Conservation (phyloP, 2,329 filamentous ascomycete genomes). For the Beauveria sp. region DNA sequence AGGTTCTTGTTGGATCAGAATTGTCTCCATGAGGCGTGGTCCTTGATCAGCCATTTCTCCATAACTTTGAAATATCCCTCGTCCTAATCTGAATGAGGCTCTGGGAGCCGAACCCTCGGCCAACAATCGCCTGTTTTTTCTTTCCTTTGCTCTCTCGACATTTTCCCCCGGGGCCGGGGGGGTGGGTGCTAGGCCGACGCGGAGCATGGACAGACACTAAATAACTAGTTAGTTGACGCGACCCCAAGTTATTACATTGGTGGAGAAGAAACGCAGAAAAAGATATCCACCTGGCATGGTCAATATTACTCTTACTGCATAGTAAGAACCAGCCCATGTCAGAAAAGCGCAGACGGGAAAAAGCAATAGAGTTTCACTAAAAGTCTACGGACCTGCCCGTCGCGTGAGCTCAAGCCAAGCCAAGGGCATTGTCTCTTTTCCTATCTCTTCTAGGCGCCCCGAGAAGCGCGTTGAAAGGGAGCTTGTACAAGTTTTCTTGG, state of each 20-base stretch:
- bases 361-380: not conserved
- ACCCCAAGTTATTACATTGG: not conserved
- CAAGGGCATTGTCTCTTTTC: no score
- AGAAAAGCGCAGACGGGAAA: not conserved
- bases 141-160: not conserved
- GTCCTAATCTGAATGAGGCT: conserved; percentile 1
- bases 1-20: not conserved
- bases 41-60: not conserved
- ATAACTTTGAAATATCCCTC: not conserved
- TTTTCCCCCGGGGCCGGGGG: not conserved
- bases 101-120: not conserved
- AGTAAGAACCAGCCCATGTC: not conserved
- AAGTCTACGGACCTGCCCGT: no score
- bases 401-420: no score
- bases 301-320: conserved; percentile 10
- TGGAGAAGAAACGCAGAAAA: not conserved
- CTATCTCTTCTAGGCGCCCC: no score
- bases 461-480: no score
- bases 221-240: not conserved
- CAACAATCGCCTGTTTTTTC: not conserved
- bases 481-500: no score
- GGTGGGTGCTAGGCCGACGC: not conserved
- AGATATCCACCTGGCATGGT: not conserved
- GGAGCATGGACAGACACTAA: not conserved
- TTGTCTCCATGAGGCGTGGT: not conserved